These are phyloP conservation scores for Collybia mongolica DNA, from an alignment of 768 basidiomycete species.

Conservation along the genomic window DNA sequence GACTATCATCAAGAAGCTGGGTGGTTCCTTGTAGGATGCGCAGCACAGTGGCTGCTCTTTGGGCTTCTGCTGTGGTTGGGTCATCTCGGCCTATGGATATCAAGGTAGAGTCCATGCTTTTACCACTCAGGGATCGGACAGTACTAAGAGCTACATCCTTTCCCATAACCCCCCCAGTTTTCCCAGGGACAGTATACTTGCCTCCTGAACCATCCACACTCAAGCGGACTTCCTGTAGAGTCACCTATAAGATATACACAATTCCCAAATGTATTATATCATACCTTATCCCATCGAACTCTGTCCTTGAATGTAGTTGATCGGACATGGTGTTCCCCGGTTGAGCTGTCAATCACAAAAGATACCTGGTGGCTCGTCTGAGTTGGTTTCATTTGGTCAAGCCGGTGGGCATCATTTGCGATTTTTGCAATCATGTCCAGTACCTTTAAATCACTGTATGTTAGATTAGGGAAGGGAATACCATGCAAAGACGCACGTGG, in stretches of 20 bases:
- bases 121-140: constrained; percentile 19
- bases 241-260: neutral
- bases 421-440: constrained; percentile 46
- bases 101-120: constrained; percentile 36
- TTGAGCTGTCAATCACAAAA: constrained; percentile 13
- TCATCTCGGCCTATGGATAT: constrained; percentile 53
- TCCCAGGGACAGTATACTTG: constrained; percentile 40
- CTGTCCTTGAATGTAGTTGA: constrained; percentile 38
- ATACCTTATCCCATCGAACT: constrained; percentile 35
- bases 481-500: constrained; percentile 23
- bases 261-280: constrained; percentile 3
- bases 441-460: constrained; percentile 17
- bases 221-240: constrained; percentile 25
- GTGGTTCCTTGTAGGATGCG: constrained; percentile 40
- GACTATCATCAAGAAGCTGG: constrained; percentile 34
- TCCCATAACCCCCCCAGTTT: constrained; percentile 42
- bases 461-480: neutral
- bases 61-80: constrained; percentile 57
- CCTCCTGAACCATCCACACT: constrained; percentile 23
- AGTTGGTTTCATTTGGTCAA: constrained; percentile 47
- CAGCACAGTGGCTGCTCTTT: constrained; percentile 39
- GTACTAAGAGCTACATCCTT: constrained; percentile 25
- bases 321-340: constrained; percentile 23
- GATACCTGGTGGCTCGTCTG: constrained; percentile 41
- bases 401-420: constrained; percentile 40